A percentile compares a stretch with the other conserved stretches of the same genome.
phyloP scores from a whole-genome alignment of 345 rosid species.

The Luvunga scandens region DNA sequence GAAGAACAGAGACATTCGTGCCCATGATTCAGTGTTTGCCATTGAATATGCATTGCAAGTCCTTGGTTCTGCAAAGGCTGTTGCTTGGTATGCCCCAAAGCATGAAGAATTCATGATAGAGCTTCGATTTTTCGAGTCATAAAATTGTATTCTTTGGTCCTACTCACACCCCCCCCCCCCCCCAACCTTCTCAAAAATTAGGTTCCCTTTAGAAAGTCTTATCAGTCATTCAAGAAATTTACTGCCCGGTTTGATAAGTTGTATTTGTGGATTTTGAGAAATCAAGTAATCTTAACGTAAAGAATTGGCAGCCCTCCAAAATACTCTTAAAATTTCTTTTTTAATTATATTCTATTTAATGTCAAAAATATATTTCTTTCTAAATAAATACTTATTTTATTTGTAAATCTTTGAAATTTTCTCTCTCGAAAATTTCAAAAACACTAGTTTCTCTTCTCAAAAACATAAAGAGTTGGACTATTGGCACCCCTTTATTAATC shows the following conservation, averaged over 20 bases:
- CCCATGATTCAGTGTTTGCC: conserved; percentile 69
- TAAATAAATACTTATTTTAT: too few species aligned
- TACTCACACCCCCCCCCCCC: not conserved
- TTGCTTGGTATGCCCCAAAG: conserved; percentile 90
- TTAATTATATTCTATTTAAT: too few species aligned
- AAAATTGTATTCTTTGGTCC: not conserved
- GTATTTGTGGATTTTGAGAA: not conserved
- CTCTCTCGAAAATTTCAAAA: too few species aligned
- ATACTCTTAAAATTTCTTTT: too few species aligned
- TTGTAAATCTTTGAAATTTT: too few species aligned
- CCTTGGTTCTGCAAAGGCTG: conserved; percentile 87
- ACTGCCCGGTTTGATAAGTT: not conserved
- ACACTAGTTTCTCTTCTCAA: too few species aligned
- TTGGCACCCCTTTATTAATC: too few species aligned
- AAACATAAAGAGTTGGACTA: too few species aligned
- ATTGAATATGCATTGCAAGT: conserved; percentile 83
- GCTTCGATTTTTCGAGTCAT: conserved; percentile 76
- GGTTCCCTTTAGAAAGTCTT: not conserved
- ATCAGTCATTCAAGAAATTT: not conserved
- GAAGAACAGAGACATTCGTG: conserved; percentile 38
- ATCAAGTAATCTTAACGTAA: not conserved
- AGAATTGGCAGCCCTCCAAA: too few species aligned
- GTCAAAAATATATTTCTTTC: too few species aligned
- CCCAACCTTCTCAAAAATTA: not conserved
- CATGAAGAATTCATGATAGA: conserved; percentile 82